Conservation (phyloP, 106 monocot genomes). For the Xerophyta viscosa region DNA sequence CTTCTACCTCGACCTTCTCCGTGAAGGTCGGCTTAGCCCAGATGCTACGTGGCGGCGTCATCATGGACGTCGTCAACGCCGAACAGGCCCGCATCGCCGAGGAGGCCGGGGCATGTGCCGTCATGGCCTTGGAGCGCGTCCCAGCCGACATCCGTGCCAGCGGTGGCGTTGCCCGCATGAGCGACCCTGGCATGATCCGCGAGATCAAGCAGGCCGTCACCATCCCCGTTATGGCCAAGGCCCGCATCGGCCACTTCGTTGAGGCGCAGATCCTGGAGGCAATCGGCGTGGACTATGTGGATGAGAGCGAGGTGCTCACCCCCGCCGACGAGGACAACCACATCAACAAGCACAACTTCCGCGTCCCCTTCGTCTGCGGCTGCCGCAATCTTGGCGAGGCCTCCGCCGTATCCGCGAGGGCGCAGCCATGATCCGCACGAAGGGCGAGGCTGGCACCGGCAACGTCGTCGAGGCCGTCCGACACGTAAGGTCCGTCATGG, state of each 20-base stretch:
- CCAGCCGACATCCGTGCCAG: slow-evolving; percentile 56
- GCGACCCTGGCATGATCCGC: not conserved
- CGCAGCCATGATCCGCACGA: slow-evolving; percentile 1
- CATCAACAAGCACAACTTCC: slow-evolving; percentile 1
- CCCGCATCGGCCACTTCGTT: not conserved
- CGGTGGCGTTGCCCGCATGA: not conserved
- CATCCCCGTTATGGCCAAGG: not conserved
- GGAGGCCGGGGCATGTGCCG: slow-evolving; percentile 59
- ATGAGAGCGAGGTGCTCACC: not conserved
- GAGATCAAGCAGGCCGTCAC: not conserved
- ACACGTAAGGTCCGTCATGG: not conserved
- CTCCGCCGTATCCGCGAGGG: not conserved
- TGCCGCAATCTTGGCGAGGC: not conserved
- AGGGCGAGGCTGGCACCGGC: not conserved
- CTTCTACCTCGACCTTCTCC: slow-evolving; percentile 26
- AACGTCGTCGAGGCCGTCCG: not conserved
- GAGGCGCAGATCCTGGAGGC: not conserved
- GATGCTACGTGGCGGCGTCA: slow-evolving; percentile 63
- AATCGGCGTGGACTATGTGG: not conserved
- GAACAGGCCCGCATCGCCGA: slow-evolving; percentile 61
- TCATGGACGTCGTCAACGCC: slow-evolving; percentile 54
- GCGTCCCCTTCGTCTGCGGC: not conserved
- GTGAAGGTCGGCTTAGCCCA: slow-evolving; percentile 49
- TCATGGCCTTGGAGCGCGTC: slow-evolving; percentile 71
- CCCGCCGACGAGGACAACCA: not conserved